Conservation (phyloP, 352 stramenopile species). For the Phytopythium chamaehyphon region DNA sequence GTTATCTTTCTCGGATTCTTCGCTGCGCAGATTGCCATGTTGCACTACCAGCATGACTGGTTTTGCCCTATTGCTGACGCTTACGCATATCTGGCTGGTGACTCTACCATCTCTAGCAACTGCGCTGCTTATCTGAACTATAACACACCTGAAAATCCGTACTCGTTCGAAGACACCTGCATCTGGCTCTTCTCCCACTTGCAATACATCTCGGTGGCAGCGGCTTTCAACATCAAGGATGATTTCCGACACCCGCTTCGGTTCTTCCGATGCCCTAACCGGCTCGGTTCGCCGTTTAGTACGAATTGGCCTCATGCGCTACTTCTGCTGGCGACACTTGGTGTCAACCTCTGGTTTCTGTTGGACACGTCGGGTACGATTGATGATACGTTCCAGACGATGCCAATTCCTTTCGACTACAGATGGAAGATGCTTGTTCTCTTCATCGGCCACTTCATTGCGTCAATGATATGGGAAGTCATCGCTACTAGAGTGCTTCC, state of each 20-base stretch:
- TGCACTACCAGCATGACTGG: constrained; percentile 27
- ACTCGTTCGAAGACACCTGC: constrained; percentile 43
- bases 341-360: constrained; percentile 49
- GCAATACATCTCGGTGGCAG: constrained; percentile 44
- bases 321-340: constrained; percentile 19
- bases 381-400: constrained; percentile 37
- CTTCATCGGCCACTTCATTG: constrained; percentile 30
- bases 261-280: no score
- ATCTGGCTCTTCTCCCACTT: constrained; percentile 59
- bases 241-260: constrained; percentile 25
- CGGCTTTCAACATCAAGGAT: constrained; percentile 55
- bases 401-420: constrained; percentile 32
- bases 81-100: constrained; percentile 12
- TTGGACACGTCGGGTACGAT: constrained; percentile 34
- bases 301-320: constrained; percentile 35
- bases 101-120: constrained; percentile 14
- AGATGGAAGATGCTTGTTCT: constrained; percentile 38
- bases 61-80: constrained; percentile 39
- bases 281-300: constrained; percentile 21
- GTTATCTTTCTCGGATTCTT: constrained; percentile 46
- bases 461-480: constrained; percentile 21
- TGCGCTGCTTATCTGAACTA: constrained; percentile 37
- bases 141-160: constrained; percentile 28
- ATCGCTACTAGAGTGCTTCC: constrained; percentile 19
- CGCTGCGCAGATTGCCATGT: constrained; percentile 24